Evolutionary conservation across 148 eudicot genomes (phyloP).

Genomic region (Spergularia bocconei): DNA sequence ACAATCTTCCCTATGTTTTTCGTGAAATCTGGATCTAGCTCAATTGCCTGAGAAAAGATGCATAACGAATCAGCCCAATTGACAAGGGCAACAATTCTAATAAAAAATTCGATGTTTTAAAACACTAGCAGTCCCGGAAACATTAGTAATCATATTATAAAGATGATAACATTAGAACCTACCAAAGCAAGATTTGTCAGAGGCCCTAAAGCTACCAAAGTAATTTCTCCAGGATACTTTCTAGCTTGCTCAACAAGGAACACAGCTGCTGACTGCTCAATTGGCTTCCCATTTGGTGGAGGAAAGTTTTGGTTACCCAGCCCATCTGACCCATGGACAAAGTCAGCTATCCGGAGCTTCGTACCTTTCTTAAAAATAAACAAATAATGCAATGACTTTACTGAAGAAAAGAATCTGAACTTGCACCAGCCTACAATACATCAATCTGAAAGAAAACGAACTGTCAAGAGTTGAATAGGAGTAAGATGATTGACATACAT

Average conservation of each 20-base stretch:
- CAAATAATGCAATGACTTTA: constrained; percentile 14
- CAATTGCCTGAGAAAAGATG: constrained; percentile 54
- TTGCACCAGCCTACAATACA: not conserved
- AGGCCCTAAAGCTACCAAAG: constrained; percentile 93
- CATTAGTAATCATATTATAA: not conserved
- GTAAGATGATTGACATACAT: constrained; percentile 41
- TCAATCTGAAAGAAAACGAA: not conserved
- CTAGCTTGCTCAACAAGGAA: constrained; percentile 70
- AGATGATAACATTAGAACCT: constrained; percentile 23
- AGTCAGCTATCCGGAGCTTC: constrained; percentile 90
- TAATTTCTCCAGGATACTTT: constrained; percentile 75
- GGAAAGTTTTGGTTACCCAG: constrained; percentile 96
- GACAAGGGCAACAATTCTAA: not conserved
- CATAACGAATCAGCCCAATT: constrained; percentile 7
- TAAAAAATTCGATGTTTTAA: not conserved
- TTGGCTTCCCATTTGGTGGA: constrained; percentile 72
- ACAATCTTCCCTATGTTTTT: constrained; percentile 72
- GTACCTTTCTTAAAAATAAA: constrained; percentile 63
- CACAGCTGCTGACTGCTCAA: constrained; percentile 70
- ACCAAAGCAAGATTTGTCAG: constrained; percentile 93
- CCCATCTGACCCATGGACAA: constrained; percentile 94
- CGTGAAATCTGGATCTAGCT: constrained; percentile 60
- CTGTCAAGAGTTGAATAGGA: not conserved
- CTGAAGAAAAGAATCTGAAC: not conserved
- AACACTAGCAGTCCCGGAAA: not conserved